Conservation (phyloP, 2,329 filamentous ascomycete genomes). For the Penicillium capsulatum region DNA sequence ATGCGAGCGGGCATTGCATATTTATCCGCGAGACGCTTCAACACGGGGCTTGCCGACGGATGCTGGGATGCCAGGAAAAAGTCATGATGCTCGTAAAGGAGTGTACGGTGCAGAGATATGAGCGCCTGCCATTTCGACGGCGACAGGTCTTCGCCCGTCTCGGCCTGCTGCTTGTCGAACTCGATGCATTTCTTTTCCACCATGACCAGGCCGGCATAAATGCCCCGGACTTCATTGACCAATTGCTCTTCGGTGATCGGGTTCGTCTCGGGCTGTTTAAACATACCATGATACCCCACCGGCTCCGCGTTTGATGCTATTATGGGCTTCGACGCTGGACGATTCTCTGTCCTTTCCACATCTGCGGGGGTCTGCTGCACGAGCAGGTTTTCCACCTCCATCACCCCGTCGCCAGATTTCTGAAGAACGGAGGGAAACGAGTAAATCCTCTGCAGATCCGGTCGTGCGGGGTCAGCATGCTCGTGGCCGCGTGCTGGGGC, state of each 20-base stretch:
- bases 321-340: background rate
- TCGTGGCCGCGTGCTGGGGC: background rate
- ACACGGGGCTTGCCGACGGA: conserved; percentile 65
- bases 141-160: conserved; percentile 37
- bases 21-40: conserved; percentile 68
- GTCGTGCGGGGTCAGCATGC: no score
- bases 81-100: conserved; percentile 78
- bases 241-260: conserved; percentile 74
- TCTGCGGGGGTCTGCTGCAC: no score
- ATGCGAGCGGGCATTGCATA: conserved; percentile 90
- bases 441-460: no score
- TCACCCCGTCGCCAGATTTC: background rate
- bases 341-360: background rate
- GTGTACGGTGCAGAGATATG: conserved; percentile 73
- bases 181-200: conserved; percentile 86
- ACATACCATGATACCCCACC: conserved; percentile 29
- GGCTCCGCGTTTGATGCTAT: background rate
- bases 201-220: conserved; percentile 75
- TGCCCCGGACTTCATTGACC: conserved; percentile 62
- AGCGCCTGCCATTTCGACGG: conserved; percentile 75
- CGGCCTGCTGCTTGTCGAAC: conserved; percentile 60
- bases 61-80: conserved; percentile 87
- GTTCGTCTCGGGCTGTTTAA: conserved; percentile 59
- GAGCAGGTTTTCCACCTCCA: background rate
- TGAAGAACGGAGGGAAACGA: no score